Conservation (phyloP, 1,284 basidiomycete genomes). For the Ceratobasidium sp. region DNA sequence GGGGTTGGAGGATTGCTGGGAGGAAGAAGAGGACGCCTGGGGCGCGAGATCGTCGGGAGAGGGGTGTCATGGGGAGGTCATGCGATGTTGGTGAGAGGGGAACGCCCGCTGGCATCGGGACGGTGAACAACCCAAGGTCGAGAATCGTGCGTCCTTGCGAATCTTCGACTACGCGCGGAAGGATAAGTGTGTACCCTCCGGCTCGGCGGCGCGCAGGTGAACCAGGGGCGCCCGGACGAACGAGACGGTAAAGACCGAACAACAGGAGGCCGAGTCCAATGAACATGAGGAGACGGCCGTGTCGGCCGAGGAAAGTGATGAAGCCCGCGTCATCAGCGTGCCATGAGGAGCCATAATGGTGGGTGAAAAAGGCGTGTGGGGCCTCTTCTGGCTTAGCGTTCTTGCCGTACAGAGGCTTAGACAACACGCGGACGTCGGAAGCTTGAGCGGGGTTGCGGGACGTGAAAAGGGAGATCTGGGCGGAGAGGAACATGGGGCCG, state of each 20-base stretch:
- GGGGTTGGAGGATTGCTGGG: slow-evolving; percentile 73
- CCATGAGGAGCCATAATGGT: slow-evolving; percentile 98
- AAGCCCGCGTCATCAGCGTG: slow-evolving; percentile 94
- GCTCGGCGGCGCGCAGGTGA: slow-evolving; percentile 60
- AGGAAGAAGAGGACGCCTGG: slow-evolving; percentile 82
- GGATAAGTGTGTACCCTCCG: slow-evolving; percentile 78
- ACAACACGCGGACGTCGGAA: slow-evolving; percentile 88
- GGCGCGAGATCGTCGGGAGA: slow-evolving; percentile 60
- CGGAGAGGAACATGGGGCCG: slow-evolving; percentile 93
- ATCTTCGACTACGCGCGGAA: slow-evolving; percentile 74
- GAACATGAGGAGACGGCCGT: slow-evolving; percentile 90
- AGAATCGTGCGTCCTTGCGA: slow-evolving; percentile 79
- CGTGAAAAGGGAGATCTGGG: slow-evolving; percentile 87
- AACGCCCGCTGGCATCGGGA: slow-evolving; percentile 67
- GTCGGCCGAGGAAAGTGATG: slow-evolving; percentile 88
- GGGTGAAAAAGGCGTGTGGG: slow-evolving; percentile 93
- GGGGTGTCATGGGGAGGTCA: slow-evolving; percentile 58
- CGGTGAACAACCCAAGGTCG: slow-evolving; percentile 72
- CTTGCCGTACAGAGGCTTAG: slow-evolving; percentile 96
- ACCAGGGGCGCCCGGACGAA: slow-evolving; percentile 55
- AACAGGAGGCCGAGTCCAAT: slow-evolving; percentile 79
- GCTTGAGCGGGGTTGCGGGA: slow-evolving; percentile 72
- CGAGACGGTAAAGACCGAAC: slow-evolving; percentile 73
- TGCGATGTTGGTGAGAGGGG: slow-evolving; percentile 74
- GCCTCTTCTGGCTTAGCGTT: slow-evolving; percentile 88